These are phyloP conservation scores for Candida nonsorbophila DNA, from an alignment of 805 yeast genomes.

Conservation along the genomic window DNA sequence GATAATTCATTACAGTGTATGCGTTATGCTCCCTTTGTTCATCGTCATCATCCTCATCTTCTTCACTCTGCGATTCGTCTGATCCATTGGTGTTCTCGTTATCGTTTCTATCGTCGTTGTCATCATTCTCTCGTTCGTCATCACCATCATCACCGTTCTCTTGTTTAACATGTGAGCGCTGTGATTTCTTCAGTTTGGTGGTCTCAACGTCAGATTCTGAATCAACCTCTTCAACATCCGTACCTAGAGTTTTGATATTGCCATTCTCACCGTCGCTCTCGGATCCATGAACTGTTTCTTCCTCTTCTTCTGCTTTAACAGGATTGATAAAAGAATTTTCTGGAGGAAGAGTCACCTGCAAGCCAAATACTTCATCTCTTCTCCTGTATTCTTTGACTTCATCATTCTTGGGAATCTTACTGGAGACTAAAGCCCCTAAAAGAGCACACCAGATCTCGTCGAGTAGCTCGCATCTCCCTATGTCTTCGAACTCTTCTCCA, in stretches of 20 bases:
- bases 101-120: slow-evolving; percentile 13
- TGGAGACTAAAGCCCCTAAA: slow-evolving; percentile 50
- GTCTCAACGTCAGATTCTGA: slow-evolving; percentile 16
- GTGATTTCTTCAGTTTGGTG: slow-evolving; percentile 4
- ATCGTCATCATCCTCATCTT: slow-evolving; percentile 14
- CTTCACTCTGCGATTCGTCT: slow-evolving; percentile 11
- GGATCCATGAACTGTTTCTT: slow-evolving; percentile 13
- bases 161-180: slow-evolving; percentile 11
- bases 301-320: slow-evolving; percentile 12
- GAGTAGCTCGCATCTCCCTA: slow-evolving; percentile 46
- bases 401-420: slow-evolving; percentile 18
- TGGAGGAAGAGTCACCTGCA: slow-evolving; percentile 27
- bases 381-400: slow-evolving; percentile 31
- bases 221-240: slow-evolving; percentile 15
- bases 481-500: slow-evolving; percentile 28
- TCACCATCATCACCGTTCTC: slow-evolving; percentile 13
- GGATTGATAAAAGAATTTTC: slow-evolving; percentile 18
- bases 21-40: slow-evolving; percentile 36
- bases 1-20: slow-evolving; percentile 45
- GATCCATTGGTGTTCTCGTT: too few species aligned
- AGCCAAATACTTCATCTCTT: slow-evolving; percentile 23
- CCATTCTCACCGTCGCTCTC: slow-evolving; percentile 17
- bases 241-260: slow-evolving; percentile 9
- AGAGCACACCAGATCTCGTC: slow-evolving; percentile 68
- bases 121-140: slow-evolving; percentile 16